Base-by-base conservation (phyloP, 192 early-diverging fungal genomes). In the Coemansia sp. region DNA sequence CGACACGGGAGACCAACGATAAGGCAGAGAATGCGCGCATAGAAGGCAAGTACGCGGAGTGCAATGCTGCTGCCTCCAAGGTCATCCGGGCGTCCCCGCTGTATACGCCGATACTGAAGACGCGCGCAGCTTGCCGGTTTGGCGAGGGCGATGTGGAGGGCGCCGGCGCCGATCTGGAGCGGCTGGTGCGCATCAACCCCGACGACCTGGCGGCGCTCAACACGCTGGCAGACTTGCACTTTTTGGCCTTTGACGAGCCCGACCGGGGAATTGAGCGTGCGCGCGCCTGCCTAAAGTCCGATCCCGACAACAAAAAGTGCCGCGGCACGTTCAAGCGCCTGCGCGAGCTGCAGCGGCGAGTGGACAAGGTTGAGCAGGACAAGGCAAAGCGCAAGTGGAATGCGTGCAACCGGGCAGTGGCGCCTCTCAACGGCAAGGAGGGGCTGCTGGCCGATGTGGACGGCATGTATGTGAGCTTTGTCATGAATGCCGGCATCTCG, bases 231-330 rank as follows among this genome's bases (percentile, higher is more conserved):
- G 78, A 81, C 23, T 79, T 97, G 50, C 85, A 87, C 52, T 85
- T 80, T 41, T 81, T 79, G 50, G 68, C 67, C 3, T 49, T 90
- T 26, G 74, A 92, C 32, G 86, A 93, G 78, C 78, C 82, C 1
- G 70, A 80, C 53, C 80, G 80, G 23, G 86, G 90, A 8, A 40
- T 92, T 25, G 55, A 76, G 1, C 76, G 80, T 49, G 73, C 89
- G 52, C 93, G 94, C 41, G 88, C 91, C 49, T 96, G 95, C 60
- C 72, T 95, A 10, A 80, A 84, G 22, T 84, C 85, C 4, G 95
- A 98, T 59, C 94, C 92, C 1, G 95, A 98, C 37, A 84, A 98
- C 66, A 91, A 90, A 63, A 27, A 67, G 24, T 98, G 95, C 80
- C 94, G 93, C 67, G 71, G 58, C 5, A 54, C 83, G 5, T 93